phyloP scores from a whole-genome alignment of 2,329 filamentous ascomycete species.

The Ascochyta clinopodiicola region DNA sequence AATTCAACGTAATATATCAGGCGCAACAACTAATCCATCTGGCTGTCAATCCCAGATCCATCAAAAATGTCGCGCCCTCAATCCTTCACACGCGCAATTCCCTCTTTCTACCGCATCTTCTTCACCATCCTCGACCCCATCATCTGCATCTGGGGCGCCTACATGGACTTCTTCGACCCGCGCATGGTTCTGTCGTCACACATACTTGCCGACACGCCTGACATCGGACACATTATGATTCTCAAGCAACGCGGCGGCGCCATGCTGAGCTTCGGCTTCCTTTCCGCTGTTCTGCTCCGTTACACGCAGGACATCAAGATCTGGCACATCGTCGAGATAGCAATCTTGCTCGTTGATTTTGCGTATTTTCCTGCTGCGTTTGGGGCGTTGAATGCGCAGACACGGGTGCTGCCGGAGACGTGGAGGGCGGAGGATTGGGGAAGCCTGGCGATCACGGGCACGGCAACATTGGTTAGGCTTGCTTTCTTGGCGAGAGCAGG shows the following conservation, averaged over 20 bases:
- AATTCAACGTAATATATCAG: too few species aligned
- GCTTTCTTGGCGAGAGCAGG: constrained; percentile 29
- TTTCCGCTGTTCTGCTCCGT: constrained; percentile 35
- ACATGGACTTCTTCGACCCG: constrained; percentile 36
- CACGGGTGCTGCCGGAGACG: constrained; percentile 15
- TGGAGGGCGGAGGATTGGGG: constrained; percentile 40
- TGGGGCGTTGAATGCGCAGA: constrained; percentile 24
- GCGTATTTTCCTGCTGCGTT: constrained; percentile 30
- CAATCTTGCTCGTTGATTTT: constrained; percentile 29
- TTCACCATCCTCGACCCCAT: constrained; percentile 38
- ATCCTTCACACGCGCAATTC: constrained; percentile 1
- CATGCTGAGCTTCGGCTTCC: constrained; percentile 37
- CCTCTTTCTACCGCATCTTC: constrained; percentile 33
- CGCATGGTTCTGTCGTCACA: constrained; percentile 28
- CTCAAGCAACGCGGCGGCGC: constrained; percentile 35
- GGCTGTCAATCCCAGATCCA: too few species aligned
- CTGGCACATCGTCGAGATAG: constrained; percentile 32
- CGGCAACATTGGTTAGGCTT: constrained; percentile 29
- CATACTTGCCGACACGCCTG: constrained; percentile 22
- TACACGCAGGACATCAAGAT: constrained; percentile 31
- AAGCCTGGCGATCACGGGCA: constrained; percentile 40
- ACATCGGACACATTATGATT: constrained; percentile 35
- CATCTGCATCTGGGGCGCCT: constrained; percentile 35
- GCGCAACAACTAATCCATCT: too few species aligned
- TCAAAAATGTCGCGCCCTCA: not conserved